phyloP scores from a whole-genome alignment of 2,329 filamentous ascomycete species.

The Pseudopithomyces maydicus region DNA sequence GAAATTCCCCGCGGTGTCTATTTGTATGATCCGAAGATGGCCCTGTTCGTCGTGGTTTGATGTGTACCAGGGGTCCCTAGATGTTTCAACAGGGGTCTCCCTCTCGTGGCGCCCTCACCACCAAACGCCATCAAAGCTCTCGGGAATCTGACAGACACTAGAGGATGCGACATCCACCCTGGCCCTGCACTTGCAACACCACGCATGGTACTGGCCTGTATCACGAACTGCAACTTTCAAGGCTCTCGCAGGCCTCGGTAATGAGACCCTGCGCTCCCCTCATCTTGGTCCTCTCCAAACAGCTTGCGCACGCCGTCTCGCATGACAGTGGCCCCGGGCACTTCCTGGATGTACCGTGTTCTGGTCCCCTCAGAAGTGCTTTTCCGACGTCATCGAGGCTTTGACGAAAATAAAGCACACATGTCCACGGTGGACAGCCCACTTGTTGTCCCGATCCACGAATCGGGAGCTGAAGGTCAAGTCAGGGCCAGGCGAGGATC shows the following conservation, averaged over 20 bases:
- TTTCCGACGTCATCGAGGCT: constrained; percentile 34
- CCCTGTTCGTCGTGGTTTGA: neutral
- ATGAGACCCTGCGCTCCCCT: constrained; percentile 1
- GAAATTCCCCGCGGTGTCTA: neutral
- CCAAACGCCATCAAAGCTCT: constrained; percentile 14
- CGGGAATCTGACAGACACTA: constrained; percentile 17
- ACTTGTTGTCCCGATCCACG: constrained; percentile 32
- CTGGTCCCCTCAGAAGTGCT: neutral
- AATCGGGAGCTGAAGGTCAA: constrained; percentile 18
- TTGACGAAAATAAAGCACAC: constrained; percentile 22
- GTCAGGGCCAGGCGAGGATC: neutral
- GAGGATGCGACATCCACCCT: constrained; percentile 21
- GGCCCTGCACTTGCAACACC: constrained; percentile 4
- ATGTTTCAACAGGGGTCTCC: constrained; percentile 28
- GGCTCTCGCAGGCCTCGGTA: neutral
- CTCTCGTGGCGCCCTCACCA: constrained; percentile 22
- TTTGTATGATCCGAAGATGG: neutral
- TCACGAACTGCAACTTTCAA: constrained; percentile 14
- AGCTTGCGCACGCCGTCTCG: constrained; percentile 1
- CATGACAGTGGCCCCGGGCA: constrained; percentile 18
- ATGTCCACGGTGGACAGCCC: constrained; percentile 20
- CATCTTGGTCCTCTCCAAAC: neutral
- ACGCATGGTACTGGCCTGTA: constrained; percentile 20
- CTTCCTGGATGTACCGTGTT: constrained; percentile 19
- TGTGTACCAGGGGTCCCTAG: constrained; percentile 1